phyloP scores from a whole-genome alignment of 148 eudicot genomes.

The Silene latifolia region DNA sequence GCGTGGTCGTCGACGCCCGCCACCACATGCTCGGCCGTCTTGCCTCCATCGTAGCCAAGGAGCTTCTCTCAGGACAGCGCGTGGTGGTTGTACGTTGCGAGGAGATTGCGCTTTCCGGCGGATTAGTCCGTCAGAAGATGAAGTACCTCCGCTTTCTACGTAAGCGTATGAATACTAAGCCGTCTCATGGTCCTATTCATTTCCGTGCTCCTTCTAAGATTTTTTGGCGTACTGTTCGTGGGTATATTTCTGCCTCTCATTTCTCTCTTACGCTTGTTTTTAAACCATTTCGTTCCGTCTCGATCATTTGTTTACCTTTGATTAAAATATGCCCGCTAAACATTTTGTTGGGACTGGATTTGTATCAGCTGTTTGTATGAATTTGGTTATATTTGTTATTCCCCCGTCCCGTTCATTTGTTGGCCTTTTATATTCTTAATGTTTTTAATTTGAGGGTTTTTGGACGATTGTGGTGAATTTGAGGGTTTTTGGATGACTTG shows the following conservation, averaged over 20 bases:
- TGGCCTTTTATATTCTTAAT: background rate
- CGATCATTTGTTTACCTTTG: too few relatives aligned
- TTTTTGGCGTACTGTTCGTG: constrained; percentile 87
- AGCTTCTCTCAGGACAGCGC: constrained; percentile 62
- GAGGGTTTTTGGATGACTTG: background rate
- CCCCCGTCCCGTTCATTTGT: too few relatives aligned
- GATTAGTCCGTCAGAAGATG: constrained; percentile 82
- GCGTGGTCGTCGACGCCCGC: constrained; percentile 66
- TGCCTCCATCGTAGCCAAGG: constrained; percentile 70
- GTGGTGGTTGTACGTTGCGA: constrained; percentile 73
- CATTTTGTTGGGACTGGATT: too few relatives aligned
- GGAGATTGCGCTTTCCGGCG: constrained; percentile 81
- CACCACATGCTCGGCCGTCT: constrained; percentile 79
- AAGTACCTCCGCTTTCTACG: constrained; percentile 68
- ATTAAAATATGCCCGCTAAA: too few relatives aligned
- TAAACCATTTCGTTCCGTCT: too few relatives aligned
- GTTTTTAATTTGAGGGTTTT: background rate
- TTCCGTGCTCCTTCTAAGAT: constrained; percentile 88
- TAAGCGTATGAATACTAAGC: constrained; percentile 87
- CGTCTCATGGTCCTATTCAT: constrained; percentile 88
- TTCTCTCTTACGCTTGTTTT: too few relatives aligned
- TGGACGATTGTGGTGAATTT: background rate
- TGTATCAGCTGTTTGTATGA: too few relatives aligned
- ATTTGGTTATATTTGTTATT: background rate
- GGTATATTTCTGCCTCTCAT: constrained; percentile 28